A percentile compares a stretch with the other conserved stretches of the same genome.
Evolutionary conservation across 2,329 filamentous ascomycete species (phyloP).

Genomic region (Chaetomium sp.): DNA sequence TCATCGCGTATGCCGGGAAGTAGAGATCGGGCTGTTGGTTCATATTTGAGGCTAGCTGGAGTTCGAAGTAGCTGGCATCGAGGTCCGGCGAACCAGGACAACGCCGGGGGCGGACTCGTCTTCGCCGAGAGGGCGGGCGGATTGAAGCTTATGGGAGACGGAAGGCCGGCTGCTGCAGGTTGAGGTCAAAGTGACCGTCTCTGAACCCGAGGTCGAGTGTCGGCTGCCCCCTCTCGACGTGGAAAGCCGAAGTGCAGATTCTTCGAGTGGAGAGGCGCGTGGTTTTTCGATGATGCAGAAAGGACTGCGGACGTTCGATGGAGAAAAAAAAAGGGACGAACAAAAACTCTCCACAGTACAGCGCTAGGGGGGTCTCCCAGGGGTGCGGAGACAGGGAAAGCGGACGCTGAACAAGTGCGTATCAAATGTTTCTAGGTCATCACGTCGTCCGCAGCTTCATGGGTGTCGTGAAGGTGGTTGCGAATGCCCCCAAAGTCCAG

Average conservation of each 20-base stretch:
- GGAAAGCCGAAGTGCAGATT: slow-evolving; percentile 28
- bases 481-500: slow-evolving; percentile 15
- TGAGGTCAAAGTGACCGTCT: neutral
- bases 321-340: slow-evolving; percentile 22
- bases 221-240: slow-evolving; percentile 19
- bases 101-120: slow-evolving; percentile 4
- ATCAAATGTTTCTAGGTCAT: slow-evolving; percentile 27
- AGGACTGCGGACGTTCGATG: slow-evolving; percentile 27
- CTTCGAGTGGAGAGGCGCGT: slow-evolving; percentile 35
- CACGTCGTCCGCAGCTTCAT: slow-evolving; percentile 29
- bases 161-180: slow-evolving; percentile 2
- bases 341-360: slow-evolving; percentile 29
- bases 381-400: slow-evolving; percentile 25
- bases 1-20: slow-evolving; percentile 33
- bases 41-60: slow-evolving; percentile 29
- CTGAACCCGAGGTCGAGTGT: slow-evolving; percentile 6
- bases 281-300: slow-evolving; percentile 34
- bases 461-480: slow-evolving; percentile 29
- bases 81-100: slow-evolving; percentile 26
- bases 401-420: slow-evolving; percentile 17
- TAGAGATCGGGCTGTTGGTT: slow-evolving; percentile 35
- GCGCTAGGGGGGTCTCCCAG: slow-evolving; percentile 14
- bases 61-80: slow-evolving; percentile 29
- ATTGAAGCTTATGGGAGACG: neutral
- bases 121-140: neutral